These are phyloP conservation scores for Echinochloa phyllopogon DNA, from an alignment of 176 grass and related monocot genomes.

Conservation along the genomic window DNA sequence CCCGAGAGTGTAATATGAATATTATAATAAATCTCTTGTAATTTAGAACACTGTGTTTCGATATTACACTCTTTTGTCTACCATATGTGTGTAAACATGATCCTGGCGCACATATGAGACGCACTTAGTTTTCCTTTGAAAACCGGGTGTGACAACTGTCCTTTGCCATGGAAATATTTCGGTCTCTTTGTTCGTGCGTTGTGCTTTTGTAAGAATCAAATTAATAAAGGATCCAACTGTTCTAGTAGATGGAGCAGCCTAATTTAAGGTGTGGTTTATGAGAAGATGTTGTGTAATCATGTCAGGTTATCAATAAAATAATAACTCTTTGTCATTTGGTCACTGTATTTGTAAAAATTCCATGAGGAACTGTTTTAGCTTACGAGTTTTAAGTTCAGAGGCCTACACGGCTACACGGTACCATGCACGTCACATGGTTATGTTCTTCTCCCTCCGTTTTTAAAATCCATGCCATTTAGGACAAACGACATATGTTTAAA, in stretches of 20 bases:
- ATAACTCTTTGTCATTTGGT: neutral
- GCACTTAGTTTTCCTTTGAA: too few relatives aligned
- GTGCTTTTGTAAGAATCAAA: neutral
- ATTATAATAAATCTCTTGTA: too few relatives aligned
- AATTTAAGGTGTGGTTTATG: neutral
- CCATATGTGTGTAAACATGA: too few relatives aligned
- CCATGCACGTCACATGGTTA: neutral
- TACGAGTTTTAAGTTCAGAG: neutral
- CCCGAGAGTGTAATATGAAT: too few relatives aligned
- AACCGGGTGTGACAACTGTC: too few relatives aligned
- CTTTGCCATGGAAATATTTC: neutral
- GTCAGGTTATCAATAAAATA: neutral
- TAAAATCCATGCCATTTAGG: too few relatives aligned
- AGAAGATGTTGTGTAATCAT: neutral
- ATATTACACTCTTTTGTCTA: too few relatives aligned
- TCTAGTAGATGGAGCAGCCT: neutral
- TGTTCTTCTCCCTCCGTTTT: neutral
- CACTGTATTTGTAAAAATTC: neutral
- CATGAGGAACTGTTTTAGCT: neutral
- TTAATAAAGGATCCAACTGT: neutral
- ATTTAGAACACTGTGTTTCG: too few relatives aligned
- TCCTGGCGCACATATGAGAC: too few relatives aligned
- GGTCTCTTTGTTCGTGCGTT: neutral
- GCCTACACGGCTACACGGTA: neutral
- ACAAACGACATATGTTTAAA: too few relatives aligned